Evolutionary conservation across 2,329 filamentous ascomycete genomes (phyloP).

Genomic region (Penicillium palitans): DNA sequence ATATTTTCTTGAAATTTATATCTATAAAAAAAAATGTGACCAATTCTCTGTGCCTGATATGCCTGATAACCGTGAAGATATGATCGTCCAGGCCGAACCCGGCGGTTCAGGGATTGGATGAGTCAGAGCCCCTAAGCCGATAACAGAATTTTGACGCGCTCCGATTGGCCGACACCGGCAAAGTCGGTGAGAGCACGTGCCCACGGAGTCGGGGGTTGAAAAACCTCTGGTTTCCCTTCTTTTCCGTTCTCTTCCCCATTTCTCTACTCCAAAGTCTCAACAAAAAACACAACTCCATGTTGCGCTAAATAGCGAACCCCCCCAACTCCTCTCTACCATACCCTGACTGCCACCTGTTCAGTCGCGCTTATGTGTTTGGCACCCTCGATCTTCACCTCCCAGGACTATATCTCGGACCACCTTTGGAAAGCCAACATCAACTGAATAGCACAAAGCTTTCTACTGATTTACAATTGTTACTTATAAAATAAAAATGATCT

Average conservation of each 20-base stretch:
- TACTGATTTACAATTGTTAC: constrained; percentile 16
- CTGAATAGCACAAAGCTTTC: constrained; percentile 31
- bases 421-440: constrained; percentile 68
- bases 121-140: constrained; percentile 15
- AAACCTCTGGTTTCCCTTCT: constrained; percentile 19
- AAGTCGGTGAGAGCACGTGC: constrained; percentile 36
- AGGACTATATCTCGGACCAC: constrained; percentile 72
- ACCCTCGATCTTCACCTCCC: constrained; percentile 81
- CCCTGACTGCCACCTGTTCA: constrained; percentile 40
- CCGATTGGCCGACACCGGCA: constrained; percentile 29
- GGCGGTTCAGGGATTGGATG: not conserved
- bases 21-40: not conserved
- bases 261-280: constrained; percentile 15
- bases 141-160: constrained; percentile 18
- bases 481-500: constrained; percentile 51
- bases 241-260: constrained; percentile 14
- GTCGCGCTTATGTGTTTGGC: constrained; percentile 82
- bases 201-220: constrained; percentile 21
- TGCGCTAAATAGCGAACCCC: constrained; percentile 26
- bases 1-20: not conserved
- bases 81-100: not conserved
- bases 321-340: constrained; percentile 19
- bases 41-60: not conserved
- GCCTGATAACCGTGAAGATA: constrained; percentile 1
- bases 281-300: constrained; percentile 26